Evolutionary conservation across 140 eudicot genomes (phyloP).

Genomic region (Erigeron philadelphicus): DNA sequence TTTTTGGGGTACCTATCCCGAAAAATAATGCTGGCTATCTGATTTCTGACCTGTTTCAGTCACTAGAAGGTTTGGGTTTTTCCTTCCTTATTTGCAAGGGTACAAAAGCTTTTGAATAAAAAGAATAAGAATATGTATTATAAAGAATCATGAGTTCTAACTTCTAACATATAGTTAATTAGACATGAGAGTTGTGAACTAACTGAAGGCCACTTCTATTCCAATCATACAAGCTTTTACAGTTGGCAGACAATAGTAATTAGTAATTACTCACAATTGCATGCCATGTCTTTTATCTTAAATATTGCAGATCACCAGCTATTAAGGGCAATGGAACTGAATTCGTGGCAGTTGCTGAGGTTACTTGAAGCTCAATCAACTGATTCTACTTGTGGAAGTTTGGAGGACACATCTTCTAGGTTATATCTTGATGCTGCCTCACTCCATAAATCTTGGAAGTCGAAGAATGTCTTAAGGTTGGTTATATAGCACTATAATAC

Average conservation of each 20-base stretch:
- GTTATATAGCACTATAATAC: neutral
- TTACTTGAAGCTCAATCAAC: slow-evolving; percentile 66
- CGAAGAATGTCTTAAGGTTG: slow-evolving; percentile 44
- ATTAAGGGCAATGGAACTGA: slow-evolving; percentile 63
- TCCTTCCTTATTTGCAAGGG: slow-evolving; percentile 3
- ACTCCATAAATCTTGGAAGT: slow-evolving; percentile 61
- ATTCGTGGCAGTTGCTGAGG: slow-evolving; percentile 78
- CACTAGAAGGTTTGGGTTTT: slow-evolving; percentile 52
- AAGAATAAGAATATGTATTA: neutral
- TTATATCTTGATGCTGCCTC: slow-evolving; percentile 52
- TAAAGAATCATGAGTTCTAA: neutral
- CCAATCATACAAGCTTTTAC: neutral
- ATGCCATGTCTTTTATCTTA: slow-evolving; percentile 9
- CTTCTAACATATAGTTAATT: slow-evolving; percentile 6
- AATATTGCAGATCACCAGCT: slow-evolving; percentile 49
- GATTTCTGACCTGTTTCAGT: slow-evolving; percentile 47
- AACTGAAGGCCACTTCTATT: neutral
- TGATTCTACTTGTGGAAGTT: slow-evolving; percentile 39
- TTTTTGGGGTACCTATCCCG: slow-evolving; percentile 92
- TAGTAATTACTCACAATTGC: neutral
- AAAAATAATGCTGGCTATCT: slow-evolving; percentile 69
- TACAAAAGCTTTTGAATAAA: neutral
- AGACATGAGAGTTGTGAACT: neutral
- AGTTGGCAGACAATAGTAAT: neutral
- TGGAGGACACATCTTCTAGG: slow-evolving; percentile 59